Percentiles rank a stretch among this genome's conserved stretches.
phyloP scores from a whole-genome alignment of 2,329 filamentous ascomycete species.

The Fusarium tuaranense region DNA sequence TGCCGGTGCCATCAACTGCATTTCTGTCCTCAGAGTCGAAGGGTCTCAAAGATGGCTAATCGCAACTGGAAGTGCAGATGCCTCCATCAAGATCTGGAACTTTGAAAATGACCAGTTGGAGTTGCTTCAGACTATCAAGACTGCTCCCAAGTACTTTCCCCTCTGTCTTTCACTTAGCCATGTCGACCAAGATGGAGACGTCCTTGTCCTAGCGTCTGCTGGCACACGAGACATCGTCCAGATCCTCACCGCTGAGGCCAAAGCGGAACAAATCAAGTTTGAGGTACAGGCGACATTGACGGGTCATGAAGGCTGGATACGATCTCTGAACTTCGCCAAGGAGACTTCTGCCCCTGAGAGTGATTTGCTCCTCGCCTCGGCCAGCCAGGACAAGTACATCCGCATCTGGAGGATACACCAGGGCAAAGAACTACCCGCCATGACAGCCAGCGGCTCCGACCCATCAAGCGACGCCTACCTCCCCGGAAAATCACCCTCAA shows the following conservation, averaged over 20 bases:
- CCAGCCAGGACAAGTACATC: conserved; percentile 97
- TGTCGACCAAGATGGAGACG: conserved; percentile 64
- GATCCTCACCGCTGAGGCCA: conserved; percentile 73
- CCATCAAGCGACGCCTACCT: conserved; percentile 68
- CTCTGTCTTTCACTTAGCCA: conserved; percentile 77
- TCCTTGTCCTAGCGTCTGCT: conserved; percentile 81
- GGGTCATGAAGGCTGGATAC: conserved; percentile 95
- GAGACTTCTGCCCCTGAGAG: conserved; percentile 66
- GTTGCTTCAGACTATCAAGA: conserved; percentile 77
- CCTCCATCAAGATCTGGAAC: conserved; percentile 77
- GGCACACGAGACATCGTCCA: conserved; percentile 88
- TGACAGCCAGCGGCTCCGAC: conserved; percentile 66
- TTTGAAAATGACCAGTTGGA: conserved; percentile 62
- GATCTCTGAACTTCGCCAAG: conserved; percentile 81
- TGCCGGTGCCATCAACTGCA: conserved; percentile 79
- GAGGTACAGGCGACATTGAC: conserved; percentile 79
- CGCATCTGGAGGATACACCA: conserved; percentile 89
- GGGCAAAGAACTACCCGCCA: conserved; percentile 72
- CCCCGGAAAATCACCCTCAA: conserved; percentile 81
- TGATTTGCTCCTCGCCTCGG: conserved; percentile 88
- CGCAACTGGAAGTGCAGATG: conserved; percentile 85
- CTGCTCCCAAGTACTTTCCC: conserved; percentile 85
- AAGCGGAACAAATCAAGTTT: conserved; percentile 63
- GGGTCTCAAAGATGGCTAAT: conserved; percentile 61
- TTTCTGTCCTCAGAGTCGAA: conserved; percentile 57